Conservation (phyloP, 148 eudicot species). For the Rhododendron molle region DNA sequence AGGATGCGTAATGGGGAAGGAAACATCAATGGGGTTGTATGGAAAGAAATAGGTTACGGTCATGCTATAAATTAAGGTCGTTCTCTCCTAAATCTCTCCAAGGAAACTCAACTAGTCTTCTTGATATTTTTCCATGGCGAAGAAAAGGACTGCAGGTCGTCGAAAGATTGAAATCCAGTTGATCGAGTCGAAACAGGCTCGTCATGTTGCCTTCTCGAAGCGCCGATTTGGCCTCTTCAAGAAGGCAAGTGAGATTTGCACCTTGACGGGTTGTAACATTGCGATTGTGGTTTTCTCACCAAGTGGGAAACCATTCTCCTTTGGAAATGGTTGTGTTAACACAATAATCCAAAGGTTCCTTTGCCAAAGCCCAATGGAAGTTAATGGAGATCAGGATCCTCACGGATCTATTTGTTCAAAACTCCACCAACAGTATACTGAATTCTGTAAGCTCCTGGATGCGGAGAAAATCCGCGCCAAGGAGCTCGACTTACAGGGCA, state of each 20-base stretch:
- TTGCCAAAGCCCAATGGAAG: not conserved
- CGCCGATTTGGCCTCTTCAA: slow-evolving; percentile 17
- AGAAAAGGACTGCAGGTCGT: slow-evolving; percentile 11
- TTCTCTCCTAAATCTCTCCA: not conserved
- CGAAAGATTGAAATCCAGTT: slow-evolving; percentile 13
- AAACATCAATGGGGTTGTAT: not conserved
- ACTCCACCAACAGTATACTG: not conserved
- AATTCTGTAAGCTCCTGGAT: not conserved
- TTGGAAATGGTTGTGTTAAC: slow-evolving; percentile 5
- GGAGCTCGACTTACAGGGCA: not conserved
- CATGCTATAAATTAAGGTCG: not conserved
- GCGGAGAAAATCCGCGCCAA: not conserved
- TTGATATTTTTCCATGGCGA: slow-evolving; percentile 8
- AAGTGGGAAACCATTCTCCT: slow-evolving; percentile 3
- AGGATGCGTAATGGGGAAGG: not conserved
- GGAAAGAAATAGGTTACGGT: not conserved
- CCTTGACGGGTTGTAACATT: not conserved
- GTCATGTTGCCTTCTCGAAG: slow-evolving; percentile 19
- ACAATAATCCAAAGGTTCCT: not conserved
- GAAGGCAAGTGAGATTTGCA: slow-evolving; percentile 12
- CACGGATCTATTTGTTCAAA: not conserved
- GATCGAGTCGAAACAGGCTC: not conserved
- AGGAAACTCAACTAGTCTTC: not conserved
- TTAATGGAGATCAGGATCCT: not conserved
- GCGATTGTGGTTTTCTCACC: slow-evolving; percentile 8